Base-by-base conservation (phyloP, 2,329 filamentous ascomycete species). In the Beauveria australis region DNA sequence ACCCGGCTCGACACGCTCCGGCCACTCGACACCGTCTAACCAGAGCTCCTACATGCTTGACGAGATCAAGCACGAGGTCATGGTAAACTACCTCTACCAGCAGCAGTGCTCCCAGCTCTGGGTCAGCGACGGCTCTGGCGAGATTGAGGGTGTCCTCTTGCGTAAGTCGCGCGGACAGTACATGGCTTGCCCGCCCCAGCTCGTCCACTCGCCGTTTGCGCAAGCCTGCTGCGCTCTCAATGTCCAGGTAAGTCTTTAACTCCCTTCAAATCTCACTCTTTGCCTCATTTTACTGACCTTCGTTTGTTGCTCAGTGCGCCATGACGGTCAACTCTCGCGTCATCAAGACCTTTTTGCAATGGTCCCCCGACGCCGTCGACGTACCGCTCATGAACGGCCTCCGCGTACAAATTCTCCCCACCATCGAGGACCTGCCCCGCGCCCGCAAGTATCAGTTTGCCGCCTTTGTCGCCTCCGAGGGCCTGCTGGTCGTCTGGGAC, bases 281-380 rank as follows among this genome's bases (percentile, higher is more conserved):
- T 10, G 56, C 5, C 3, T 43, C 7, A 10, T 22, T 3, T 37
- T 40, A 24, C 24, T 41, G 26, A 59, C 14, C 16, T 37, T 37
- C 5, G 33, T 6, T 5, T 3, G 5, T 16, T 16, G 5, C 33
- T 37, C 33, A 90, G 84, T 89, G 85, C 67, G 87, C 88, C 55
- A 91, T 92, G 86, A 92, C 89, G 0, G 85, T 92, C 64, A 91
- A 90, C 71, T 92, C 89, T 0, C 78, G 88, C 65, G 86, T 92
- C 62, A 89, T 92, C 74, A 89, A 89, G 75, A 88, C 88, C 0
- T 91, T 91, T 67, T 77, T 92, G 8, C 81, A 87, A 61, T 90
- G 84, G 83, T 85, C 86, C 2, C 87, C 88, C 2, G 83, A 89
- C 61, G 88, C 88, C 2, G 81, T 88, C 22, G 88, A 91, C 66